Conservation (phyloP, 768 basidiomycete genomes). For the Coprinopsis strossmayeri region DNA sequence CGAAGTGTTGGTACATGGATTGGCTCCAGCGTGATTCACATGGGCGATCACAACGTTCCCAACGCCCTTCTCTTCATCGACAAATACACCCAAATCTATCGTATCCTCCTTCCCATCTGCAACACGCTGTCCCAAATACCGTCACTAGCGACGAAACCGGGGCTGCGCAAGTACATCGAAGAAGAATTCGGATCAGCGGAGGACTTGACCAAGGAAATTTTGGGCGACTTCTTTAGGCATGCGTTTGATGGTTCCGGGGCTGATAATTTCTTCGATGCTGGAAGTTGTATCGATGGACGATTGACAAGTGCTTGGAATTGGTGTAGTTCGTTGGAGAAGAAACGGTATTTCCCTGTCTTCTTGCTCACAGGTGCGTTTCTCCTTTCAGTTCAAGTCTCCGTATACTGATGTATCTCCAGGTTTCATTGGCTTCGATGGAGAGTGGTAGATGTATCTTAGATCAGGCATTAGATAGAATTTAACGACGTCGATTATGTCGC, state of each 20-base stretch:
- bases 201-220: conserved; percentile 59
- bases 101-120: conserved; percentile 83
- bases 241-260: conserved; percentile 90
- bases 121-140: conserved; percentile 74
- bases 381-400: not conserved
- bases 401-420: conserved; percentile 32
- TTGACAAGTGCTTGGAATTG: conserved; percentile 91
- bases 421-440: conserved; percentile 81
- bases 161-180: conserved; percentile 70
- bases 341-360: conserved; percentile 76
- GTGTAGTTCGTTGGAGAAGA: conserved; percentile 83
- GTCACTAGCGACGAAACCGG: conserved; percentile 57
- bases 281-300: conserved; percentile 78
- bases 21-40: conserved; percentile 82
- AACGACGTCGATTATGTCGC: too few relatives aligned
- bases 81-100: conserved; percentile 90
- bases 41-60: conserved; percentile 84
- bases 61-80: conserved; percentile 87
- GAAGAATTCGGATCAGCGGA: conserved; percentile 77
- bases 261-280: conserved; percentile 86
- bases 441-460: conserved; percentile 52
- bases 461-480: too few relatives aligned
- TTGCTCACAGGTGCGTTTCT: conserved; percentile 57
- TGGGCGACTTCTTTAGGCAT: conserved; percentile 82
- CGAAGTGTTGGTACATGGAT: conserved; percentile 78